Percentiles rank a stretch among this genome's conserved stretches.
phyloP scores from a whole-genome alignment of 1,284 basidiomycete species.

The Termitomyces sp. region DNA sequence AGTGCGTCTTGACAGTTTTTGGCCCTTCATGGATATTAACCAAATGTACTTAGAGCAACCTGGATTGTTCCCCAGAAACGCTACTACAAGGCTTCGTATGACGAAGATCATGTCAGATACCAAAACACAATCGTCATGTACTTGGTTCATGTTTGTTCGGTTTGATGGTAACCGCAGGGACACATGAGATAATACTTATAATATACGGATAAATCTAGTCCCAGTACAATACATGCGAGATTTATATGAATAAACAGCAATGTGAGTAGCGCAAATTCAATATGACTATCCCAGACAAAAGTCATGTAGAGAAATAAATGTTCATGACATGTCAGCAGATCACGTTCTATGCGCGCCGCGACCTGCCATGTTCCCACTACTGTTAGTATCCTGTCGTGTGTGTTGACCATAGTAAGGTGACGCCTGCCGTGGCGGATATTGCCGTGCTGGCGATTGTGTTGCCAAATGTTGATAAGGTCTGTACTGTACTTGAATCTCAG shows the following conservation, averaged over 20 bases:
- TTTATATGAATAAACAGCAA: background rate
- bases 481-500: conserved; percentile 11
- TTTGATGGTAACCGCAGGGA: background rate
- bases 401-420: conserved; percentile 21
- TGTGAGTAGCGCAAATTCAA: background rate
- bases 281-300: conserved; percentile 1
- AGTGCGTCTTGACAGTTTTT: no score
- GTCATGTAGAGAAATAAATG: background rate
- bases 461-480: conserved; percentile 13
- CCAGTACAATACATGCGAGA: conserved; percentile 15
- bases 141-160: no score
- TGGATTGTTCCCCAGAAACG: background rate
- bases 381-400: conserved; percentile 11
- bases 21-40: no score
- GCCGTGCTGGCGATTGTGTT: conserved; percentile 11
- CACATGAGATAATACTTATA: conserved; percentile 1
- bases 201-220: background rate
- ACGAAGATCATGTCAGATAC: background rate
- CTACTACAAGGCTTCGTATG: background rate
- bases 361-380: conserved; percentile 34
- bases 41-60: background rate
- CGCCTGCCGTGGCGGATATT: conserved; percentile 21
- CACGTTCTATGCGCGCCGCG: conserved; percentile 38
- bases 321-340: conserved; percentile 2
- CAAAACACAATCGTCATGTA: background rate